Evolutionary conservation across 352 stramenopile species (phyloP).

Genomic region (Phytophthora crassamura): DNA sequence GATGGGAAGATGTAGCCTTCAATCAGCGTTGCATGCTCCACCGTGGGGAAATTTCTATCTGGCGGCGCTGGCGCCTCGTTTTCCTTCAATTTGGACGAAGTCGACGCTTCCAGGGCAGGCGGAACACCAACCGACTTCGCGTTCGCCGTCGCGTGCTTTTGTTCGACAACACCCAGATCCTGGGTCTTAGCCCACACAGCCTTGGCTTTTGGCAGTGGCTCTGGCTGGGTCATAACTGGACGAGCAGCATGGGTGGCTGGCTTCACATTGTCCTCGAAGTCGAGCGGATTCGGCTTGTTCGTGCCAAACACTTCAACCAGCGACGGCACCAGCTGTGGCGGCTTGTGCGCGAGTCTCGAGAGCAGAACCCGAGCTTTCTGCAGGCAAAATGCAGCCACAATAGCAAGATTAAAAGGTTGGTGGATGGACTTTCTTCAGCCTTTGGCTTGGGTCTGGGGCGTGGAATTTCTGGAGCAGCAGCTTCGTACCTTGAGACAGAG

Average conservation of each 20-base stretch:
- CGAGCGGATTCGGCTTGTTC: conserved; percentile 70
- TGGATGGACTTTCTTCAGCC: not conserved
- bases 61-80: conserved; percentile 45
- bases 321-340: conserved; percentile 85
- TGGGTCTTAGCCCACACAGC: conserved; percentile 79
- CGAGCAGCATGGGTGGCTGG: conserved; percentile 5
- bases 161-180: conserved; percentile 75
- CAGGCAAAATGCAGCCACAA: not conserved
- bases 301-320: conserved; percentile 83
- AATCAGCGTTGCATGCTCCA: conserved; percentile 71
- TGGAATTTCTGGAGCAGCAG: not conserved
- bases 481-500: conserved; percentile 65
- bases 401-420: conserved; percentile 2
- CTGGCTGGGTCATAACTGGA: conserved; percentile 1
- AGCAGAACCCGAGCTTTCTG: conserved; percentile 78
- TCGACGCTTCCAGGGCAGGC: conserved; percentile 23
- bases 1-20: conserved; percentile 87
- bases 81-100: conserved; percentile 47
- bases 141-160: conserved; percentile 38
- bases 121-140: conserved; percentile 37
- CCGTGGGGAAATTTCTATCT: conserved; percentile 57
- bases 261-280: conserved; percentile 55
- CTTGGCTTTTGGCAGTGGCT: conserved; percentile 51
- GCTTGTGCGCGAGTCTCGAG: conserved; percentile 71
- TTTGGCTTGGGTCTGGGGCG: not conserved